Percentiles rank a stretch among this genome's conserved stretches.
Conservation (phyloP, 2,329 filamentous ascomycete species). For the Lachnellula arida region DNA sequence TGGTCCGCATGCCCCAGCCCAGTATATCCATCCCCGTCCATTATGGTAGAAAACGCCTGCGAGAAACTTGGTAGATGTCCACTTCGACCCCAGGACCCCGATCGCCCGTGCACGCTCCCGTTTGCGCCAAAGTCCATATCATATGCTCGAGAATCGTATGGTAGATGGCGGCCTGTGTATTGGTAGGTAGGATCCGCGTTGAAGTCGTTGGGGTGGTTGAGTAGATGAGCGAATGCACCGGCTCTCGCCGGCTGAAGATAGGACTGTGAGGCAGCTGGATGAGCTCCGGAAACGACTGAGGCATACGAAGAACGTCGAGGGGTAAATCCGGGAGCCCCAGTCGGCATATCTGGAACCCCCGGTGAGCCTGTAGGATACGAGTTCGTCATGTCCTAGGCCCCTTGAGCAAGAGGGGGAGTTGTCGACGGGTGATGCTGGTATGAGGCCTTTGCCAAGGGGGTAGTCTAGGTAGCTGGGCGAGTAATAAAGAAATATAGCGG, state of each 20-base stretch:
- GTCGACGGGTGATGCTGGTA: not conserved
- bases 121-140: conserved; percentile 28
- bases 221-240: conserved; percentile 29
- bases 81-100: conserved; percentile 25
- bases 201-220: conserved; percentile 24
- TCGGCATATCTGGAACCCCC: conserved; percentile 31
- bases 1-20: conserved; percentile 29
- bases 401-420: not conserved
- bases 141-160: conserved; percentile 23
- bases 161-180: conserved; percentile 15
- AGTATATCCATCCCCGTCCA: conserved; percentile 25
- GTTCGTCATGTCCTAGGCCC: conserved; percentile 23
- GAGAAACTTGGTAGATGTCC: conserved; percentile 32
- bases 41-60: conserved; percentile 29
- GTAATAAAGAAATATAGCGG: not conserved
- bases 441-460: not conserved
- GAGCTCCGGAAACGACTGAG: conserved; percentile 52
- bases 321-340: conserved; percentile 34
- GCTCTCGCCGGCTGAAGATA: conserved; percentile 26
- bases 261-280: conserved; percentile 23
- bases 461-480: not conserved
- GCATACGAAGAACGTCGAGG: conserved; percentile 57
- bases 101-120: conserved; percentile 18
- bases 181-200: conserved; percentile 26
- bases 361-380: conserved; percentile 30